Evolutionary conservation across 2,329 filamentous ascomycete genomes (phyloP).

Genomic region (Pseudogymnoascus sp.): DNA sequence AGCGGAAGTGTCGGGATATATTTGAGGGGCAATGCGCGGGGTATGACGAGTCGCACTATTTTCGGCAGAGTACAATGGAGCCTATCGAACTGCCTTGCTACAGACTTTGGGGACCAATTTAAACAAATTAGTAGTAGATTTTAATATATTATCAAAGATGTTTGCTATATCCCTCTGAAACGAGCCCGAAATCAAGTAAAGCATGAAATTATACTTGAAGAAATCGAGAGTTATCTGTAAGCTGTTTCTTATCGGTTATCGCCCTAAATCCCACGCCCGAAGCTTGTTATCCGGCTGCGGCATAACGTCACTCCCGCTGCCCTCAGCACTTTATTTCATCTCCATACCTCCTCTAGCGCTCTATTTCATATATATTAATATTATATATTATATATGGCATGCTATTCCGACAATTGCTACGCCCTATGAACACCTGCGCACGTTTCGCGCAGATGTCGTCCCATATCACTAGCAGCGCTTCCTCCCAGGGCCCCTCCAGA

Average conservation of each 20-base stretch:
- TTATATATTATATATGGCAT: constrained; percentile 15
- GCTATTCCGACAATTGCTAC: constrained; percentile 22
- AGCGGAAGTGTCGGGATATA: background rate
- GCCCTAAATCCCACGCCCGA: background rate
- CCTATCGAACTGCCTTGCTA: no score
- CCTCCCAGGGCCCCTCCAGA: constrained; percentile 16
- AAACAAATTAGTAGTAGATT: background rate
- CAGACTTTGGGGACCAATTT: background rate
- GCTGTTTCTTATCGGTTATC: constrained; percentile 3
- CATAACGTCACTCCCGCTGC: background rate
- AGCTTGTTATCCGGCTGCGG: background rate
- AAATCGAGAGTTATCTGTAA: background rate
- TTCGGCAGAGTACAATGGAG: background rate
- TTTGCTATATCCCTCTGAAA: background rate
- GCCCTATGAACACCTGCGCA: constrained; percentile 24
- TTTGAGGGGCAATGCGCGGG: constrained; percentile 3
- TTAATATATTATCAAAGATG: background rate
- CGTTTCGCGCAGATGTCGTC: constrained; percentile 38
- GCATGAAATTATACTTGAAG: background rate
- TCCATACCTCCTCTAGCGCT: background rate
- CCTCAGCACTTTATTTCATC: background rate
- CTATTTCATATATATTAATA: background rate
- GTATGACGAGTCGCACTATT: background rate
- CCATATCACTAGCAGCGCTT: constrained; percentile 29
- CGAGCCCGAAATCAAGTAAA: background rate